Evolutionary conservation across 768 basidiomycete genomes (phyloP), one percentile per base, ranked within the genome.

Genomic region (Agrocybe pediades): DNA sequence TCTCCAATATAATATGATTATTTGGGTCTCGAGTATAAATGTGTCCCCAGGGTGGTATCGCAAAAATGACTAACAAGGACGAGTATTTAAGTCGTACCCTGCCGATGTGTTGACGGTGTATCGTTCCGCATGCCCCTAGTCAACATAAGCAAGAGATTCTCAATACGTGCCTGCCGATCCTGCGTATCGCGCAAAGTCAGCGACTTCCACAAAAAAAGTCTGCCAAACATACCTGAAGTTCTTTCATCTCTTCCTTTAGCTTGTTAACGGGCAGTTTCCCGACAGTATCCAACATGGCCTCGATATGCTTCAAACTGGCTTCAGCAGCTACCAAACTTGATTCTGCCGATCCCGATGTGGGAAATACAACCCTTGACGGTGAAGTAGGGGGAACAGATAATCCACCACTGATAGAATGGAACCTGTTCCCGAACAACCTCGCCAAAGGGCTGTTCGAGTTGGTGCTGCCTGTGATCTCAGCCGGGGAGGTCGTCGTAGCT

Each of bases 221-320:
- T 15, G 48, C 2, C 46, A 46, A 40, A 68, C 76, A 44, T 41
- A 88, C 88, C 79, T 89, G 88, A 24, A 92, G 68, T 64, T 92
- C 91, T 65, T 85, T 90, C 82, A 94, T 87, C 67, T 93, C 90
- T 2, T 87, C 86, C 68, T 82, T 87, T 30, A 94, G 71, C 56
- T 70, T 78, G 29, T 80, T 76, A 17, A 90, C 80, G 6, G 90
- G 89, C 56, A 90, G 58, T 40, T 80, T 76, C 25, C 77, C 76
- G 41, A 88, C 77, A 46, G 84, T 83, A 42, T 89, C 86, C 53
- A 91, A 62, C 53, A 89, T 62, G 20, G 71, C 67, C 66, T 92
- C 88, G 36, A 92, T 65, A 53, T 77, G 75, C 58, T 71, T 81
- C 46, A 85, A 53, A 25, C 74, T 79, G 6, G 72, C 71, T 54